These are phyloP conservation scores for Inga leiocalycina DNA, from an alignment of 306 rosid species.

Conservation along the genomic window DNA sequence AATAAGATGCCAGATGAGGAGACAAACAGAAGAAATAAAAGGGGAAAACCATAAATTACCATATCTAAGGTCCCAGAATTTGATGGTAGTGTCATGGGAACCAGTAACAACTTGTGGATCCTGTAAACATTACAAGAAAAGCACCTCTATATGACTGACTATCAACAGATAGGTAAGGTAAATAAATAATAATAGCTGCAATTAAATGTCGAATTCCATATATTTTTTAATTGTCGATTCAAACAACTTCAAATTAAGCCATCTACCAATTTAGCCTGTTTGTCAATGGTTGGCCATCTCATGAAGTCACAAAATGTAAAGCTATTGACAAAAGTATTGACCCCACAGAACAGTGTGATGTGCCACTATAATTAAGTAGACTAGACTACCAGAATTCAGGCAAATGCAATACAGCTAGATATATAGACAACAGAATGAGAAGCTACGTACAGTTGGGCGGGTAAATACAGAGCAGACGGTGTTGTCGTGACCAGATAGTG, in stretches of 20 bases:
- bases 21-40: conserved; percentile 1
- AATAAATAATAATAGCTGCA: conserved; percentile 19
- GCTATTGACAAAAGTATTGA: conserved; percentile 11
- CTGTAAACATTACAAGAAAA: conserved; percentile 46
- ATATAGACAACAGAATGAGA: conserved; percentile 18
- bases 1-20: neutral
- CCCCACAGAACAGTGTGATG: neutral
- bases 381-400: neutral
- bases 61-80: conserved; percentile 98
- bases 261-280: conserved; percentile 8
- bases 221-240: conserved; percentile 23
- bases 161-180: neutral
- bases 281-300: conserved; percentile 24
- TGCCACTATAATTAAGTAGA: neutral
- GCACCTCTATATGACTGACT: neutral
- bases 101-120: conserved; percentile 99
- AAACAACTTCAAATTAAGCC: conserved; percentile 25
- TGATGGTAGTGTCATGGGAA: conserved; percentile 92
- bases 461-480: conserved; percentile 98
- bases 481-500: conserved; percentile 94
- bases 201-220: conserved; percentile 11
- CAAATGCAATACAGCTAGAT: conserved; percentile 13
- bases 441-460: conserved; percentile 73
- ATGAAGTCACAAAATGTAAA: neutral
- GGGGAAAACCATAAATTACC: conserved; percentile 50